Evolutionary conservation across 2,329 filamentous ascomycete species (phyloP), one percentile per base, ranked within the genome.

Genomic region (Bretziella fagacearum): DNA sequence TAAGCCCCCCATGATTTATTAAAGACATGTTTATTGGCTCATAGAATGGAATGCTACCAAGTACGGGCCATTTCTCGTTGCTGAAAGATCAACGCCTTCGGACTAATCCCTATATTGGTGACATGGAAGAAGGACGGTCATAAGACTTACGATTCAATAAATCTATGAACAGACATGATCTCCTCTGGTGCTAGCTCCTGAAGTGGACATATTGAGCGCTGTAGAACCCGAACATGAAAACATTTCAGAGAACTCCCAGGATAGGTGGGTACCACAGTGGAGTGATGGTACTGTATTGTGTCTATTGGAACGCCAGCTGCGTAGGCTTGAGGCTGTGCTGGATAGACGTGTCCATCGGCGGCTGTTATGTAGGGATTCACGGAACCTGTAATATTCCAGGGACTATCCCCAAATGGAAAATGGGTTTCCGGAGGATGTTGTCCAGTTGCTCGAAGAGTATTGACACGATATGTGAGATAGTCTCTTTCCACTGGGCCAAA

Each of bases 351-450:
- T 20, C 6, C 17, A 5, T 8, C 35, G 6, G 17, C 17, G 8
- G 35, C 50, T 63, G 58, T 18, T 73, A 61, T 13, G 59, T 58
- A 25, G 58, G 55, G 22, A 73, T 63, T 1, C 64, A 56, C 0
- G 60, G 56, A 0, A 62, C 55, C 35, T 20, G 35, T 17, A 22
- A 20, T 20, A 22, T 56, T 55, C 67, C 67, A 70, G 8, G 35
- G 8, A 22, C 17, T 20, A 17, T 39, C 17, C 10, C 4, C 4
- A 15, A 15, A n/a, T 5, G 17, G 17, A 22, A 22, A 39, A 18
- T 39, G 35, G 7, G 35, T 15, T 5, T 5, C 30, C 13, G 17
- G 11, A 6, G 35, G 35, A 23, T 39, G 35, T 3, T 39, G 15
- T 22, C 35, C 18, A 4, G 15, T 22, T 13, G 35, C 11, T 10